Evolutionary conservation across 2,329 filamentous ascomycete species (phyloP), one percentile per base, ranked within the genome.

Genomic region (Paecilomyces dactylethromorphus): DNA sequence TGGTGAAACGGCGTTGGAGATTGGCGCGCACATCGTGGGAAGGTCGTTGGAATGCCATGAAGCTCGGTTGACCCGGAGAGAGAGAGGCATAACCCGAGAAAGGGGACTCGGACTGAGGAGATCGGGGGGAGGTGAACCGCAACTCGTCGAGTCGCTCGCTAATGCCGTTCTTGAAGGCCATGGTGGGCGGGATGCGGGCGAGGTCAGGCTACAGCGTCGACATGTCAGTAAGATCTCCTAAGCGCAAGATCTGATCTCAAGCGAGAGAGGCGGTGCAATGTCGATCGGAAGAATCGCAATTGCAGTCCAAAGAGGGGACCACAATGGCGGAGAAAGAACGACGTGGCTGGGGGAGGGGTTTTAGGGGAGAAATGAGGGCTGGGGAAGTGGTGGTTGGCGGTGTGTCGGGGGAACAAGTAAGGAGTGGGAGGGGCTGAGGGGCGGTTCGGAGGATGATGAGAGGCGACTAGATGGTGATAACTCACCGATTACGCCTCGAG

Each of bases 1-100:
- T 94, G 63, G 93, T 97, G 78, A 97, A 97, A 71, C 93, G 89
- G 70, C 93, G 88, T 76, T 92, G 91, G 72, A 97, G 82, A 67
- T 87, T 87, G 63, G 86, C 85, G 75, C 92, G 87, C 65, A 84
- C 84, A 71, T 96, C 91, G 74, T 85, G 83, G 63, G 83, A 74
- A 62, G 80, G 74, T 58, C 79, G 74, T 59, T 80, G 76, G 64
- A 83, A 81, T 64, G 83, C 83, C 54, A 87, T 81, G 70, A 86
- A 85, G 70, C 79, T 81, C 70, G 84, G 83, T 74, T 88, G 88
- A 73, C 76, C 75, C 63, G 90, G 87, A 67, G 86, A 84, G 70
- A 90, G 87, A 69, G 89, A 88, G 69, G 87, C 86, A 75, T 91
- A 85, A 65, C 86, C 85, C 71, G 87, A 85, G 78, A 92, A 90